These are phyloP conservation scores for Rhizopogon vesiculosus DNA, from an alignment of 768 basidiomycete genomes.

Conservation along the genomic window DNA sequence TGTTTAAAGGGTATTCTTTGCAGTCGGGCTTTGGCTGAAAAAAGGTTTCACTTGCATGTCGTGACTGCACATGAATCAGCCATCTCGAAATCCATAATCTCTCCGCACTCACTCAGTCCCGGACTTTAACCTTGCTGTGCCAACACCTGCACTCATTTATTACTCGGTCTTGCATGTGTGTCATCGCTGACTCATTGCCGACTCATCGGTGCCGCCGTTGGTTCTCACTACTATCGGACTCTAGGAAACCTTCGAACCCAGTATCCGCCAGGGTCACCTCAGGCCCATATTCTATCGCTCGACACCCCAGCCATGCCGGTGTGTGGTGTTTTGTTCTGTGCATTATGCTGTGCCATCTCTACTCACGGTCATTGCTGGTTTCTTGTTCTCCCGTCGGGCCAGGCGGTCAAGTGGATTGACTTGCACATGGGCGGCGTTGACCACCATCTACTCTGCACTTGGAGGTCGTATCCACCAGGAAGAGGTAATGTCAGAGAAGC, in stretches of 20 bases:
- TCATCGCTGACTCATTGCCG: too few relatives aligned
- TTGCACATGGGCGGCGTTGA: not conserved
- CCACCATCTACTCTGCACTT: not conserved
- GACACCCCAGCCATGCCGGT: slow-evolving; percentile 14
- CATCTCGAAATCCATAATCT: too few relatives aligned
- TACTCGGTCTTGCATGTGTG: too few relatives aligned
- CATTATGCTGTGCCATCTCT: not conserved
- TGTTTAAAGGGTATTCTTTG: not conserved
- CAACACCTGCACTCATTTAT: too few relatives aligned
- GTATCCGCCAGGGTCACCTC: slow-evolving; percentile 29
- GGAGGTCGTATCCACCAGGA: slow-evolving; percentile 11
- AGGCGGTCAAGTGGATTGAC: not conserved
- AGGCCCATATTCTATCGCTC: slow-evolving; percentile 24
- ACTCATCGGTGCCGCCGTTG: too few relatives aligned
- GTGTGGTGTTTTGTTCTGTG: slow-evolving; percentile 3
- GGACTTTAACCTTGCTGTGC: too few relatives aligned
- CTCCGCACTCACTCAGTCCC: too few relatives aligned
- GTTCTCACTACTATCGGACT: not conserved
- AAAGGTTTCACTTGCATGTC: not conserved
- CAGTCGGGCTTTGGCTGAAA: not conserved
- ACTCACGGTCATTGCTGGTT: not conserved
- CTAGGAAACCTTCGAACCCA: slow-evolving; percentile 36
- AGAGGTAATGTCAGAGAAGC: slow-evolving; percentile 5
- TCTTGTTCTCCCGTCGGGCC: not conserved
- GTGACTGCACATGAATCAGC: not conserved